Percentiles rank a stretch among this genome's conserved stretches.
These are phyloP conservation scores for Otatea glauca DNA, from an alignment of 176 grass and related monocot species.

Conservation along the genomic window DNA sequence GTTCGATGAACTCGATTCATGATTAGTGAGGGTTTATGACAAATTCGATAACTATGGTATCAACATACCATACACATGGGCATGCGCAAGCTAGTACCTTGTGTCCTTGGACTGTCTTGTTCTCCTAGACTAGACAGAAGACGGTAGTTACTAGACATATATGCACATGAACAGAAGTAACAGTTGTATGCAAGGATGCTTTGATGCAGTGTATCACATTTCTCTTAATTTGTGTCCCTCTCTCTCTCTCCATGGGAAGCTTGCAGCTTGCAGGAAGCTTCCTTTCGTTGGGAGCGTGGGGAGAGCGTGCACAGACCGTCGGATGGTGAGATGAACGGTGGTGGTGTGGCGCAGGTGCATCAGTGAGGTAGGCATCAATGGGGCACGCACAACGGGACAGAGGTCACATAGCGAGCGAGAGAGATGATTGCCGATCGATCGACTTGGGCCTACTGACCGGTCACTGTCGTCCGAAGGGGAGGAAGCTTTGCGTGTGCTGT, in stretches of 20 bases:
- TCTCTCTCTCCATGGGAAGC: background rate
- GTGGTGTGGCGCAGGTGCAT: background rate
- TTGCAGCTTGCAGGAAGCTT: slow-evolving; percentile 25
- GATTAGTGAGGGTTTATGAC: too few species aligned
- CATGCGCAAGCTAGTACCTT: too few species aligned
- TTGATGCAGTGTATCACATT: background rate
- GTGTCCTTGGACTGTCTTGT: background rate
- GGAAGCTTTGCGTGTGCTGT: slow-evolving; percentile 39
- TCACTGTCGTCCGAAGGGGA: slow-evolving; percentile 34
- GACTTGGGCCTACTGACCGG: slow-evolving; percentile 24
- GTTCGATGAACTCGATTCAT: too few species aligned
- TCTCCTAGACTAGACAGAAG: background rate
- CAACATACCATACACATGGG: too few species aligned
- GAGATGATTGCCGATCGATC: background rate
- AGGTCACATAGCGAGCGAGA: background rate
- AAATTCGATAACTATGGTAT: too few species aligned
- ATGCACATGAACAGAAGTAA: background rate
- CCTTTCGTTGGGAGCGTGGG: background rate
- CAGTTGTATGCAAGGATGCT: slow-evolving; percentile 27
- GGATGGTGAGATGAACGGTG: background rate
- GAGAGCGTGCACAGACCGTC: background rate
- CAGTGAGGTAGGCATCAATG: slow-evolving; percentile 19
- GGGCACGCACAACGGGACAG: slow-evolving; percentile 34
- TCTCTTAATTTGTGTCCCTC: background rate
- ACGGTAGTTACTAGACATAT: too few species aligned